These are phyloP conservation scores for Silene uniflora DNA, from an alignment of 148 eudicot species.

Conservation along the genomic window DNA sequence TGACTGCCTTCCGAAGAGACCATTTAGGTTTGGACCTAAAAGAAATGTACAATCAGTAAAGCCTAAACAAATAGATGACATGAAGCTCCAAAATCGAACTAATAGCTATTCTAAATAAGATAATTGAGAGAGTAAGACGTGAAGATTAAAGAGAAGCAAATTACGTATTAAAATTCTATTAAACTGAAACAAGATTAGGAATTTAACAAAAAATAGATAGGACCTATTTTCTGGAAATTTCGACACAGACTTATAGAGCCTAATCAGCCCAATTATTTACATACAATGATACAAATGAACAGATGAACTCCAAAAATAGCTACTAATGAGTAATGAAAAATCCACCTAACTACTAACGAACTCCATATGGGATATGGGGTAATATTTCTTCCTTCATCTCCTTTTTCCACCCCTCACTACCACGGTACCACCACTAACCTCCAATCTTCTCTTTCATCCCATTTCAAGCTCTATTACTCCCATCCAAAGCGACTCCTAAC, in stretches of 20 bases:
- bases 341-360: not conserved
- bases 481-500: too few species aligned
- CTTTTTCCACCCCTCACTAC: too few species aligned
- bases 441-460: too few species aligned
- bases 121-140: too few species aligned
- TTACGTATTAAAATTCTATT: not conserved
- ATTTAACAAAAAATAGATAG: too few species aligned
- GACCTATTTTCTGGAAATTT: not conserved
- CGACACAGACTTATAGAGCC: not conserved
- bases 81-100: not conserved
- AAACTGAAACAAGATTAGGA: not conserved
- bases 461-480: too few species aligned
- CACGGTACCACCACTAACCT: too few species aligned
- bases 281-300: too few species aligned
- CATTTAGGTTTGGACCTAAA: slow-evolving; percentile 78
- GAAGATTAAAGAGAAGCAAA: too few species aligned
- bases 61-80: not conserved
- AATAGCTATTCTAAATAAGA: too few species aligned
- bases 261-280: not conserved
- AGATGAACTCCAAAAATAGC: not conserved
- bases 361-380: too few species aligned
- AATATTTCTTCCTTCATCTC: too few species aligned
- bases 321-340: not conserved
- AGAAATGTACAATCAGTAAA: not conserved
- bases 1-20: slow-evolving; percentile 76